A percentile compares a stretch with the other conserved stretches of the same genome.
Evolutionary conservation across 2,329 filamentous ascomycete genomes (phyloP).

Genomic region (Apiospora sp.): DNA sequence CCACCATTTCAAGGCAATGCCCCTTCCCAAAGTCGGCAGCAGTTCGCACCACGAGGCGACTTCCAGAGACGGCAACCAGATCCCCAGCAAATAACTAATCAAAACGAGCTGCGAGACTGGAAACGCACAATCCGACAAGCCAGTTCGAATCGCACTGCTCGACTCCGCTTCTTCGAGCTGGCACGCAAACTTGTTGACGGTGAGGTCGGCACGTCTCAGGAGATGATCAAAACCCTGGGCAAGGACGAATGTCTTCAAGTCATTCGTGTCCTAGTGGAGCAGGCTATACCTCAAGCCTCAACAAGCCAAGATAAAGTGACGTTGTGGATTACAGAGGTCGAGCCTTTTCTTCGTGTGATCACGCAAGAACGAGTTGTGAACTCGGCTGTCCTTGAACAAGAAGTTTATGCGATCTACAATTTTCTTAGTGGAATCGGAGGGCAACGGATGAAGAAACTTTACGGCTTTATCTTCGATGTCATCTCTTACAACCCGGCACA

Average conservation of each 20-base stretch:
- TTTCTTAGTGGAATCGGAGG: slow-evolving; percentile 46
- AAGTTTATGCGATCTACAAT: slow-evolving; percentile 46
- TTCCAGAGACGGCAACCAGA: background rate
- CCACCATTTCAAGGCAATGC: background rate
- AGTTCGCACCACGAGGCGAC: background rate
- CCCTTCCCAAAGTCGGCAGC: background rate
- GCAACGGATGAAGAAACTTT: slow-evolving; percentile 42
- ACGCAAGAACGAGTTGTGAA: slow-evolving; percentile 45
- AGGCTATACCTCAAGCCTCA: slow-evolving; percentile 31
- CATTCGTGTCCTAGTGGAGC: slow-evolving; percentile 38
- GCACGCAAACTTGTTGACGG: slow-evolving; percentile 41
- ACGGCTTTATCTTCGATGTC: slow-evolving; percentile 40
- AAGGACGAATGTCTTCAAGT: slow-evolving; percentile 40
- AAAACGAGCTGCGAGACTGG: slow-evolving; percentile 57
- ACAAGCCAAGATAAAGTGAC: slow-evolving; percentile 15
- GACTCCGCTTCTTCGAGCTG: slow-evolving; percentile 41
- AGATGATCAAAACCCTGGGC: slow-evolving; percentile 40
- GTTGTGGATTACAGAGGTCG: slow-evolving; percentile 40
- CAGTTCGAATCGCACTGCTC: slow-evolving; percentile 3
- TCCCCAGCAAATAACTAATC: slow-evolving; percentile 21
- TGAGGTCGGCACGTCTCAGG: slow-evolving; percentile 41
- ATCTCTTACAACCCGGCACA: slow-evolving; percentile 27
- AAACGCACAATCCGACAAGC: slow-evolving; percentile 30
- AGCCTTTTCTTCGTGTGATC: slow-evolving; percentile 46
- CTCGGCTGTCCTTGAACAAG: slow-evolving; percentile 49